Evolutionary conservation across 306 rosid genomes (phyloP), one percentile per base, ranked within the genome.

Genomic region (Lablab purpureus): DNA sequence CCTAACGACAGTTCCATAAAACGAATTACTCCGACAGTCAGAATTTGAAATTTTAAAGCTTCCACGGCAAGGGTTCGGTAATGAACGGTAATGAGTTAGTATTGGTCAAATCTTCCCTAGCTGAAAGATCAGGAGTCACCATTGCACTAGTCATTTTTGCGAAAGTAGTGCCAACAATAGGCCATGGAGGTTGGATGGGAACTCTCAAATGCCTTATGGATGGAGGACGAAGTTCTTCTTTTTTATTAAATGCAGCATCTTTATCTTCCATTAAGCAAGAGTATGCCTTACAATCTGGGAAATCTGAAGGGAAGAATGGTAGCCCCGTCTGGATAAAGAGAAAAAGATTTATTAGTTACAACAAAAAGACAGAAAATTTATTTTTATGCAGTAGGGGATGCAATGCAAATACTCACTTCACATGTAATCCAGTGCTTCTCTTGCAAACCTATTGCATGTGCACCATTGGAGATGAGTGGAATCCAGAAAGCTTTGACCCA

Each of bases 401-500:
- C 37, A 30, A 66, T 75, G 70, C 37, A 30, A 66, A 85, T n/a
- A 60, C 96, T 89, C 87, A 92, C 97, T 19, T 89, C 97, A 85
- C 87, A 82, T 40, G 97, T 85, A 79, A 92, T 74, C 97, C 94
- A 90, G 51, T 85, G 94, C 83, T 86, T 94, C 89, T 92, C 98
- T 76, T 90, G 90, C 89, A 94, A 86, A 73, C 98, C 97, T 37
- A 94, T 86, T 67, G 87, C 98, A 81, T 68, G 90, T 51, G 93
- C 97, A 63, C 98, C 97, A 67, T 78, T 88, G 55, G 89, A 80
- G 84, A 89, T 62, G 22, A 94, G 89, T 60, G 92, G 88, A 81
- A 85, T 79, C 98, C 94, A 94, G 84, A 94, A 94, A 76, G 90
- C 91, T 85, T 65, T 94, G 54, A 87, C 88, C 98, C 97, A 94